Evolutionary conservation across 768 basidiomycete species (phyloP).

Genomic region (Tylopilus subfusipes): DNA sequence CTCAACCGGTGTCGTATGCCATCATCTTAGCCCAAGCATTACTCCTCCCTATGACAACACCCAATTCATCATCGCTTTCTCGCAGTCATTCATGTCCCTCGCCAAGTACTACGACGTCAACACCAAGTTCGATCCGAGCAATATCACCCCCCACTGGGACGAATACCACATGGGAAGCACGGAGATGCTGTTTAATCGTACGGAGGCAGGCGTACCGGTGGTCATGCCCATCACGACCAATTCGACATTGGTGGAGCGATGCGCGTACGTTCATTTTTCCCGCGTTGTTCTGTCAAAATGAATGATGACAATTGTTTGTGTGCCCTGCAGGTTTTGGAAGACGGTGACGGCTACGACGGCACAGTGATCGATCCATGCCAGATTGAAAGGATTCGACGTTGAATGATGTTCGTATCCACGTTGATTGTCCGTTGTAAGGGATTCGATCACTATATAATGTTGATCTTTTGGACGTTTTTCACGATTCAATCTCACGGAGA

Average conservation of each 20-base stretch:
- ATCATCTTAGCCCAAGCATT: background rate
- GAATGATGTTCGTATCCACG: background rate
- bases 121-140: constrained; percentile 9
- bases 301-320: background rate
- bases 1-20: background rate
- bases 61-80: constrained; percentile 29
- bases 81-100: constrained; percentile 25
- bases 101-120: constrained; percentile 24
- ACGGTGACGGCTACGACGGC: constrained; percentile 4
- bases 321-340: constrained; percentile 14
- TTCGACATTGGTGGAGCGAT: background rate
- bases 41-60: constrained; percentile 23
- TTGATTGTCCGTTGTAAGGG: background rate
- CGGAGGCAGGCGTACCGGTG: background rate
- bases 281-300: background rate
- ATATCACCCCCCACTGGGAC: constrained; percentile 19
- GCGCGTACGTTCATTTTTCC: constrained; percentile 7
- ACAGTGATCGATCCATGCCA: constrained; percentile 1
- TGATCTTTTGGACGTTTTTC: background rate
- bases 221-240: constrained; percentile 5
- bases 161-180: background rate
- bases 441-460: background rate
- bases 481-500: no score
- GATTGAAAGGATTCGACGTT: background rate
- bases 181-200: constrained; percentile 20